Evolutionary conservation across 2,329 filamentous ascomycete species (phyloP), one percentile per base, ranked within the genome.

Genomic region (Pseudogymnoascus sp.): DNA sequence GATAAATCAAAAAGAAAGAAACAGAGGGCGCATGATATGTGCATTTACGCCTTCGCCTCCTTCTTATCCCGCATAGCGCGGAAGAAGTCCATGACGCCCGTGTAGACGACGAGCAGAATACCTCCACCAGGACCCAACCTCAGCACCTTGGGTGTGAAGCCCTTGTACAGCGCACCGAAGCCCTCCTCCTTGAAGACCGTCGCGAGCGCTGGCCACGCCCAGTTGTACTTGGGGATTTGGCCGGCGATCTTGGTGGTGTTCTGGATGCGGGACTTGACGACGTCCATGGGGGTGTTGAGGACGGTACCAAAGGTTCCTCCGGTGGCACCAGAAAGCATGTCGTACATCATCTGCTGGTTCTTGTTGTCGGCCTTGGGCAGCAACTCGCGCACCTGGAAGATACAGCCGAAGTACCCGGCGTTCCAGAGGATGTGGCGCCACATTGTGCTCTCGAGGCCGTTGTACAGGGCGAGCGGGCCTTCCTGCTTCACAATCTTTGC

Each of bases 371-470:
- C 86, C 72, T 85, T 82, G 64, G 94, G 94, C 54, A 99, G 77
- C 67, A 97, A 79, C 63, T 85, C 83, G 72, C 92, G 89, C 65
- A 97, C 90, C 78, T 99, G 94, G 85, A 95, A 96, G 74, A 99
- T 99, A 77, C 91, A 95, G 71, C 94, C 94, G 74, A 99, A 99
- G 82, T 96, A 97, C 62, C 92, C 93, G 12, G 89, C 85, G 76
- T 97, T 97, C 92, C 92, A 97, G 63, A 91, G 79, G 61, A 91
- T 85, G 76, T 99, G 94, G 65, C 94, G 87, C 94, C 94, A 99
- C 78, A 97, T 79, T 61, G 94, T 99, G 64, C 89, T 93, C 79
- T 99, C 94, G 57, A 99, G 85, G 62, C 94, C 94, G 75, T 97
- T 95, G 82, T 97, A 99, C 73, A 99, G 81, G 63, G 93, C 90